Base-by-base conservation (phyloP, 345 rosid species). In the Eucalyptus microcorys region DNA sequence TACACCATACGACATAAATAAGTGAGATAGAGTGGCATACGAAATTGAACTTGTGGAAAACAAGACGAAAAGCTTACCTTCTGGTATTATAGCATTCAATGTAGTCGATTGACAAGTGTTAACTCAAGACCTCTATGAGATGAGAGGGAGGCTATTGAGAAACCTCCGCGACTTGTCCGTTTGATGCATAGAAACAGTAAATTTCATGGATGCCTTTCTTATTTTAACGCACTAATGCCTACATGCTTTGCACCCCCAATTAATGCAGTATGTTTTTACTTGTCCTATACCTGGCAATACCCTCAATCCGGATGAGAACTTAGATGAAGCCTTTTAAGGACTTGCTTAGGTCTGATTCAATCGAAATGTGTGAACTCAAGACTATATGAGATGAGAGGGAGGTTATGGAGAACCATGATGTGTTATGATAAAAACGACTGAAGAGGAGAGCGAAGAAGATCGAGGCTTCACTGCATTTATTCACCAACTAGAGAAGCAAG, bases 171-270 rank as follows among this genome's bases (percentile, higher is more conserved):
- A 0, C 27, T 55, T 0, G 61, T 24, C 27, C 1, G 0, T 55
- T 22, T 55, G 61, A 55, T 0, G 22, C 12, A 24, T 0, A 55
- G 3, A 24, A 24, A 22, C 1, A 0, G 1, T 8, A 1, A 24
- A 1, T 7, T 55, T 0, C 30, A 24, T 24, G 13, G 3, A 0
- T 55, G 0, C 27, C 10, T 55, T 9, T 1, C 0, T 55, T 24
- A 4, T 0, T 55, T 0, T 55, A 55, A 55, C 11, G 0, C 1
- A 0, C 0, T 2, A 3, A 22, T 22, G 0, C 1, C 4, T 1
- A 24, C 12, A 55, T 24, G 0, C 3, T 24, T 0, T 9, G 3
- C 1, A 55, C 27, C 2, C 6, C 3, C 11, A 22, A 22, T 9
- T 21, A 1, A 12, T 9, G 24, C 13, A 4, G 3, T 10, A 55